phyloP scores from a whole-genome alignment of 2,329 filamentous ascomycete genomes.

The Aquanectria penicillioides region DNA sequence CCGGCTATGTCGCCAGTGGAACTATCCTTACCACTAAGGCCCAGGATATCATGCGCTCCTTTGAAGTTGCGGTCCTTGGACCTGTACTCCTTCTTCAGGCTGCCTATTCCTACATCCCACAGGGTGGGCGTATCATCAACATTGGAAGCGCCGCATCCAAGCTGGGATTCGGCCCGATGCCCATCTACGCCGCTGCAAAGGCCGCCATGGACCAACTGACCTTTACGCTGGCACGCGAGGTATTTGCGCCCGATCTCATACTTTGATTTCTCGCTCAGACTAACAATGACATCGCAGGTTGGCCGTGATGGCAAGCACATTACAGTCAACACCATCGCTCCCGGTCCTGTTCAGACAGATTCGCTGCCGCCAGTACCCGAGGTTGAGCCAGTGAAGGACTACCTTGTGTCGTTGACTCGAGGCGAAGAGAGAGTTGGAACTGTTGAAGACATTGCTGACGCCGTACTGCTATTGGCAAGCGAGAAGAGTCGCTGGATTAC shows the following conservation, averaged over 20 bases:
- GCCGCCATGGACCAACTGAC: slow-evolving; percentile 47
- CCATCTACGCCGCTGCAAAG: slow-evolving; percentile 40
- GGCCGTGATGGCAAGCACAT: slow-evolving; percentile 28
- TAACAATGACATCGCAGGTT: slow-evolving; percentile 11
- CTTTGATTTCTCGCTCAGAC: rapidly evolving
- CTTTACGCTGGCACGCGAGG: slow-evolving; percentile 43
- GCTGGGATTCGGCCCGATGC: slow-evolving; percentile 16
- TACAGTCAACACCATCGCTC: slow-evolving; percentile 52
- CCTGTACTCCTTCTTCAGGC: slow-evolving; percentile 47
- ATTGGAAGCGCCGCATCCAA: slow-evolving; percentile 26
- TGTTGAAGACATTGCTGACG: slow-evolving; percentile 19
- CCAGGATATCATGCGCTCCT: slow-evolving; percentile 40
- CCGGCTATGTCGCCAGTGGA: slow-evolving; percentile 26
- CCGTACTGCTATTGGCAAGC: slow-evolving; percentile 20
- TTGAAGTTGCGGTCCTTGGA: slow-evolving; percentile 45
- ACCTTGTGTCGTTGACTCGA: slow-evolving; percentile 39
- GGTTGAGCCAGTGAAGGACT: slow-evolving; percentile 19
- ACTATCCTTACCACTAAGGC: slow-evolving; percentile 33
- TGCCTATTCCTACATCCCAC: slow-evolving; percentile 29
- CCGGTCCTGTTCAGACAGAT: slow-evolving; percentile 49
- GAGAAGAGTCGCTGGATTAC: slow-evolving; percentile 35
- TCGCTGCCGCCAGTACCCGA: slow-evolving; percentile 19
- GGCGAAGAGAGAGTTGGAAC: slow-evolving; percentile 36
- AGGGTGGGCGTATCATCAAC: slow-evolving; percentile 7
- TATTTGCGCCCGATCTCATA: slow-evolving; percentile 49